These are phyloP conservation scores for Cucumis hystrix DNA, from an alignment of 306 rosid genomes.

Conservation along the genomic window DNA sequence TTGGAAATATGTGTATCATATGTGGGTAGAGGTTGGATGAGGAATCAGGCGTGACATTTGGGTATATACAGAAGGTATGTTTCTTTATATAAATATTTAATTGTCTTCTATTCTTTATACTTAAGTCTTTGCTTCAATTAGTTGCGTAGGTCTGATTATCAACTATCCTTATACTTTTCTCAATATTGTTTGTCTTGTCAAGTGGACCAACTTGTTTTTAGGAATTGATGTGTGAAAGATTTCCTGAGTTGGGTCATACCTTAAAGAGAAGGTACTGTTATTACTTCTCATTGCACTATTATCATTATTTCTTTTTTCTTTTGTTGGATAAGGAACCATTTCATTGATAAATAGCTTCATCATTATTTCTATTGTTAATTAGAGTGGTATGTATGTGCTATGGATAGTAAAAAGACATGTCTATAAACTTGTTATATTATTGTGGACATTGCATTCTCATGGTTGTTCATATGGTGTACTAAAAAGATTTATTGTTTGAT, in stretches of 20 bases:
- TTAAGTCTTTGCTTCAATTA: too few species aligned
- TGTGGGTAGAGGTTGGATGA: constrained; percentile 64
- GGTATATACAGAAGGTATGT: constrained; percentile 72
- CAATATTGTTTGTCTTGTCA: too few species aligned
- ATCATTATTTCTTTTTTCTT: background rate
- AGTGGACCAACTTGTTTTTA: too few species aligned
- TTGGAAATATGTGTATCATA: constrained; percentile 55
- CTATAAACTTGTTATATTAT: background rate
- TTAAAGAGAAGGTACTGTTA: too few species aligned
- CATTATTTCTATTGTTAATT: background rate
- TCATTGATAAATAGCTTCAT: too few species aligned
- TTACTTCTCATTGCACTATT: background rate
- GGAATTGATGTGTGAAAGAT: too few species aligned
- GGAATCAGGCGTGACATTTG: constrained; percentile 65
- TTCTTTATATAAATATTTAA: background rate
- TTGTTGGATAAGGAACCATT: too few species aligned
- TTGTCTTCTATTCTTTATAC: background rate
- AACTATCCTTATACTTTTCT: too few species aligned
- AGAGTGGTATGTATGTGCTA: background rate
- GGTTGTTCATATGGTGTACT: background rate
- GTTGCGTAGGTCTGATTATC: too few species aligned
- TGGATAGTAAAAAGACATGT: background rate
- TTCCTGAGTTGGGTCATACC: too few species aligned
- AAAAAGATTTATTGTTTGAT: background rate
- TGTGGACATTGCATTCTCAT: background rate